These are phyloP conservation scores for Saturnispora dispora DNA, from an alignment of 805 yeast species.

Conservation along the genomic window DNA sequence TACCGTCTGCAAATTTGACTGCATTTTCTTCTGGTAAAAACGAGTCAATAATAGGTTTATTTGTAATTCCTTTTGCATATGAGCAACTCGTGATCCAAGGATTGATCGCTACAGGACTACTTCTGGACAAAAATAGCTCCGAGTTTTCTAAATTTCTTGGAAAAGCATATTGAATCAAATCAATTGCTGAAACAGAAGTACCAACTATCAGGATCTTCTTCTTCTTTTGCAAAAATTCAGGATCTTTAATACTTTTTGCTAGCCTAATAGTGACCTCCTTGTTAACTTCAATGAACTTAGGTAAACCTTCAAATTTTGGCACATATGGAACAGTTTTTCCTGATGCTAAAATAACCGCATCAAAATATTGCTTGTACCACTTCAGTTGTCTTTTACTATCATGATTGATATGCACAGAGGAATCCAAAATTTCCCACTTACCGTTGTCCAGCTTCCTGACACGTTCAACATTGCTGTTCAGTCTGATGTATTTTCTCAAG, in stretches of 20 bases:
- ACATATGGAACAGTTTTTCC: slow-evolving; percentile 55
- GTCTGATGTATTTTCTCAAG: slow-evolving; percentile 29
- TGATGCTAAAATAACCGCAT: slow-evolving; percentile 53
- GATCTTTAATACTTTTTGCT: slow-evolving; percentile 43
- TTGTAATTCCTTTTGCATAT: slow-evolving; percentile 12
- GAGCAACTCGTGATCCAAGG: slow-evolving; percentile 11
- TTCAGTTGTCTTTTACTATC: slow-evolving; percentile 7
- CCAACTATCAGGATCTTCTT: slow-evolving; percentile 38
- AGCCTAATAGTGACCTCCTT: slow-evolving; percentile 36
- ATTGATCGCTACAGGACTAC: not conserved
- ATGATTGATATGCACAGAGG: slow-evolving; percentile 10
- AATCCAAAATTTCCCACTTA: slow-evolving; percentile 30
- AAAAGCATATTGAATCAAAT: slow-evolving; percentile 31
- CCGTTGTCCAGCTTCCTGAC: slow-evolving; percentile 24
- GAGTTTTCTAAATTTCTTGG: slow-evolving; percentile 21
- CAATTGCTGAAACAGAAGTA: slow-evolving; percentile 32
- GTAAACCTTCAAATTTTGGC: slow-evolving; percentile 34
- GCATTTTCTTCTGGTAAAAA: slow-evolving; percentile 15
- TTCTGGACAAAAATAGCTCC: slow-evolving; percentile 16
- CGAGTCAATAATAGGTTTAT: slow-evolving; percentile 14
- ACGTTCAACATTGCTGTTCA: slow-evolving; percentile 34
- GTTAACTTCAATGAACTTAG: slow-evolving; percentile 31
- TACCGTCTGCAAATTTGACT: slow-evolving; percentile 28
- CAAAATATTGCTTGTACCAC: slow-evolving; percentile 43
- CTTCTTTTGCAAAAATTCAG: slow-evolving; percentile 31